A percentile compares a stretch with the other conserved stretches of the same genome.
phyloP scores from a whole-genome alignment of 495 filamentous ascomycete genomes.

The Aspergillus affinis region DNA sequence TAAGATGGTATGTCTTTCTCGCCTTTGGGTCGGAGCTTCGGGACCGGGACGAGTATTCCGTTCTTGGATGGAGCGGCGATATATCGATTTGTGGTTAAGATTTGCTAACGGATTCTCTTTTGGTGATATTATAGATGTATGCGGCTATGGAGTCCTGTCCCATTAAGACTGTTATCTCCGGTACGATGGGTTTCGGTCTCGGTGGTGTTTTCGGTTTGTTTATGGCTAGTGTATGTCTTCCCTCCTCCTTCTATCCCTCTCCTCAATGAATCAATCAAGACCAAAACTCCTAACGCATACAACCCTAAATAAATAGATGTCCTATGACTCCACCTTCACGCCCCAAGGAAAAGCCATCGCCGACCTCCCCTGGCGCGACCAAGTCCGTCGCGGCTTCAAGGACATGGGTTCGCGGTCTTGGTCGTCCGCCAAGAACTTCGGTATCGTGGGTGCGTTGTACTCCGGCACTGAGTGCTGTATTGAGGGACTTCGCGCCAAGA shows the following conservation, averaged over 20 bases:
- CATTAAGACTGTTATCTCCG: slow-evolving; percentile 77
- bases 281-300: not conserved
- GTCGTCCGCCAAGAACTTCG: slow-evolving; percentile 92
- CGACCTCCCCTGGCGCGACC: slow-evolving; percentile 75
- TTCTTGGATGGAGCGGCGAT: not conserved
- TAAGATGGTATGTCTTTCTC: slow-evolving; percentile 43
- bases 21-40: not conserved
- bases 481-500: slow-evolving; percentile 86
- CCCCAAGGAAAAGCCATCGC: slow-evolving; percentile 61
- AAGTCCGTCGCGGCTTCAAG: slow-evolving; percentile 79
- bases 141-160: slow-evolving; percentile 85
- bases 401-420: slow-evolving; percentile 88
- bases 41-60: not conserved
- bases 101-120: not conserved
- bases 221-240: slow-evolving; percentile 77
- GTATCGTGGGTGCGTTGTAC: slow-evolving; percentile 84
- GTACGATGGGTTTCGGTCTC: slow-evolving; percentile 84
- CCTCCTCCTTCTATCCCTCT: slow-evolving; percentile 2
- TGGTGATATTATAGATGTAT: slow-evolving; percentile 59
- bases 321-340: slow-evolving; percentile 80
- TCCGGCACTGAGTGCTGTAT: slow-evolving; percentile 93
- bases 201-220: slow-evolving; percentile 93
- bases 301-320: slow-evolving; percentile 59
- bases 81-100: not conserved
- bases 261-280: not conserved